A percentile compares a stretch with the other conserved stretches of the same genome.
These are phyloP conservation scores for Tolypocladium pustulatum DNA, from an alignment of 2,329 filamentous ascomycete species.

Conservation along the genomic window DNA sequence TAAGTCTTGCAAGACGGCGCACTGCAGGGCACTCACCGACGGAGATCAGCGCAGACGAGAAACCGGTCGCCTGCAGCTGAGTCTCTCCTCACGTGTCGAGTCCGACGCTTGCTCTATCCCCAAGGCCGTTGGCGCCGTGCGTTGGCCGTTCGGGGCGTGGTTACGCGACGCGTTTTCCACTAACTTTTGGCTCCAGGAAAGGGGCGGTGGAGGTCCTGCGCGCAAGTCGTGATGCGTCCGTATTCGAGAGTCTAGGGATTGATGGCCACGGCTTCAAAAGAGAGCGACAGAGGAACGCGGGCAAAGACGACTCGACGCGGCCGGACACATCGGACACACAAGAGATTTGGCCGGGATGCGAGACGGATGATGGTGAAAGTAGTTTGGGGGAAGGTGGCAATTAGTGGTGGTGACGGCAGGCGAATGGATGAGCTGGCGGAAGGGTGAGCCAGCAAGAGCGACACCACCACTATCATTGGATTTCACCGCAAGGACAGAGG, in stretches of 20 bases:
- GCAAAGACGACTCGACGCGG: constrained; percentile 14
- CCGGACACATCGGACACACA: constrained; percentile 19
- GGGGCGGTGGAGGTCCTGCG: background rate
- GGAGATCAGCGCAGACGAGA: constrained; percentile 55
- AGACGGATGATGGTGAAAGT: background rate
- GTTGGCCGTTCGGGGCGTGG: constrained; percentile 5
- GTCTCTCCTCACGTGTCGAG: constrained; percentile 29
- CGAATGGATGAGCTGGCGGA: background rate
- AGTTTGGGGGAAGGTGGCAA: background rate
- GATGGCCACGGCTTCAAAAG: constrained; percentile 15
- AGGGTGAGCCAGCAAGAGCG: background rate
- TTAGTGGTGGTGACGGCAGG: background rate
- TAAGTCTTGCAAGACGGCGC: background rate
- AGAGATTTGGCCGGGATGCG: background rate
- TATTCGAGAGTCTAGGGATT: constrained; percentile 12
- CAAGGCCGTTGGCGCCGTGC: constrained; percentile 2
- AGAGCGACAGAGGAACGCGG: constrained; percentile 12
- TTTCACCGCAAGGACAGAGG: background rate
- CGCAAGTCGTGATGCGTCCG: constrained; percentile 5
- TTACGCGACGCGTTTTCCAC: constrained; percentile 21
- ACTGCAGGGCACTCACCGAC: constrained; percentile 28
- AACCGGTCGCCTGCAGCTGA: constrained; percentile 48
- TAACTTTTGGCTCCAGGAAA: background rate
- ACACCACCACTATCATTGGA: background rate
- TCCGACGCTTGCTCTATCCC: constrained; percentile 6